Base-by-base conservation (phyloP, 2,329 filamentous ascomycete species). In the Davidsoniella eucalypti region DNA sequence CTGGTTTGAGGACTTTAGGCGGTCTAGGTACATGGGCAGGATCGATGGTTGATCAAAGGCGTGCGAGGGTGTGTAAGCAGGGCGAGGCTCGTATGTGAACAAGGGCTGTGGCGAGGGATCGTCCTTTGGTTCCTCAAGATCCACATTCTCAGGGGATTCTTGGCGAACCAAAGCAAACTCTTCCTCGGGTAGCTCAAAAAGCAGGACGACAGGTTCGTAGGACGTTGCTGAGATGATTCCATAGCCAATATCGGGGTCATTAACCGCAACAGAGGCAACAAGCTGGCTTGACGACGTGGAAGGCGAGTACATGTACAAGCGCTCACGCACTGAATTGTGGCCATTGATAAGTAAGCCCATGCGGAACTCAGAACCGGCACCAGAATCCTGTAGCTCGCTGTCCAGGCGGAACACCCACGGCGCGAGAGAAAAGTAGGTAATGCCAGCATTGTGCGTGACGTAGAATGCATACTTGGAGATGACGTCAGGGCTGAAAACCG, bases 391-490 rank as follows among this genome's bases (percentile, higher is more conserved):
- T 14, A 82, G 65, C 62, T 82, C 78, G 45, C 71, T 69, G 59
- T 81, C 78, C 0, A 82, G 67, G 2, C 76, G 70, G 61, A 78
- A 80, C 3, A 80, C 71, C 78, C 78, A 82, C 1, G 76, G 69
- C 1, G 72, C 64, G 33, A 82, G 65, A 2, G 76, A 80, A 10
- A 82, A 63, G 52, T 70, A 74, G 1, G 72, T 78, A 56, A 82
- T 73, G 52, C 73, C 75, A 4, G 70, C 72, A 38, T 76, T 69
- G 55, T 80, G 72, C 0, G 77, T 81, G 49, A 82, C 66, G 55
- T 73, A 81, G 56, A 82, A 78, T 12, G 68, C 72, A 60, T 82
- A 82, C 33, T 76, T 69, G 4, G 77, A 80, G 39, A 70, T 73
- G 50, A 73, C 70, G 55, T 82, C 78, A 5, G 67, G 59, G 56